phyloP scores from a whole-genome alignment of 768 basidiomycete species.

The Lyophyllum shimeji region DNA sequence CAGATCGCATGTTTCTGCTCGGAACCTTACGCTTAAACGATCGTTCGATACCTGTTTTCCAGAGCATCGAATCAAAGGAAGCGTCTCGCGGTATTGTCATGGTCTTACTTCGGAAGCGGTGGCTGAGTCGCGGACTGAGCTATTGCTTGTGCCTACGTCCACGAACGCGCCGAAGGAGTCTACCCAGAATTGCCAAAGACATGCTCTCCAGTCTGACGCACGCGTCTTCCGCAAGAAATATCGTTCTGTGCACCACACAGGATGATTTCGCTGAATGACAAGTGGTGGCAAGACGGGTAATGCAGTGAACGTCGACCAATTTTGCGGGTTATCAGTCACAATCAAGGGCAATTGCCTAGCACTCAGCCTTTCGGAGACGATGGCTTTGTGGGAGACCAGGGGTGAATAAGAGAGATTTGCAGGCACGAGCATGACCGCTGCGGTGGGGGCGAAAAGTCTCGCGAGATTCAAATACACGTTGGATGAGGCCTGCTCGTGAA shows the following conservation, averaged over 20 bases:
- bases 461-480: slow-evolving; percentile 65
- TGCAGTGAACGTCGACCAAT: slow-evolving; percentile 29
- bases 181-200: slow-evolving; percentile 65
- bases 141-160: slow-evolving; percentile 23
- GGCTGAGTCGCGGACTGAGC: neutral
- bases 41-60: slow-evolving; percentile 11
- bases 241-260: slow-evolving; percentile 64
- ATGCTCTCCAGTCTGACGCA: slow-evolving; percentile 58
- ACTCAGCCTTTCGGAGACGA: slow-evolving; percentile 6
- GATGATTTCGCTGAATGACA: slow-evolving; percentile 41
- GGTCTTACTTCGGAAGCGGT: slow-evolving; percentile 6
- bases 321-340: slow-evolving; percentile 25
- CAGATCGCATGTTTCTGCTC: slow-evolving; percentile 53
- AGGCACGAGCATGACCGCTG: slow-evolving; percentile 52
- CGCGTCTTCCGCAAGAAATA: slow-evolving; percentile 46
- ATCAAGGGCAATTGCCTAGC: slow-evolving; percentile 18
- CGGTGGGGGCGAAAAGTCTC: slow-evolving; percentile 53
- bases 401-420: slow-evolving; percentile 32
- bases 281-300: slow-evolving; percentile 45
- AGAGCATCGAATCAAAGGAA: neutral
- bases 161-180: slow-evolving; percentile 45
- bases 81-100: neutral
- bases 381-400: slow-evolving; percentile 14
- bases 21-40: slow-evolving; percentile 47
- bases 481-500: slow-evolving; percentile 34